A percentile compares a stretch with the other conserved stretches of the same genome.
phyloP scores from a whole-genome alignment of 495 filamentous ascomycete species.

The Xylaria longipes region DNA sequence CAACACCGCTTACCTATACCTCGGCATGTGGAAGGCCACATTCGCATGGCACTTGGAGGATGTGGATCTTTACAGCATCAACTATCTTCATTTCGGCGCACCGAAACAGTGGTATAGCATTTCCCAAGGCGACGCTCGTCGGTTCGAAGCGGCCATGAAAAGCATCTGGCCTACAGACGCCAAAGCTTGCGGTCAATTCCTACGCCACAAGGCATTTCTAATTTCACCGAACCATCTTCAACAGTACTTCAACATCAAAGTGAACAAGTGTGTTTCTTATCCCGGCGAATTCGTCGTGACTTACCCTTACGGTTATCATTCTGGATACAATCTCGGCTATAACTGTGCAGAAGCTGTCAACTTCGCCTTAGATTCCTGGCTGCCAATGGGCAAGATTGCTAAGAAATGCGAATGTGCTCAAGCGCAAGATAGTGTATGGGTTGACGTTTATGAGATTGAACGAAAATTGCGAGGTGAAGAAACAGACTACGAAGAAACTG shows the following conservation, averaged over 20 bases:
- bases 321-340: conserved; percentile 96
- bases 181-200: conserved; percentile 96
- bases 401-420: conserved; percentile 94
- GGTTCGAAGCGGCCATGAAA: conserved; percentile 95
- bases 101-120: conserved; percentile 99
- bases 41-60: conserved; percentile 99
- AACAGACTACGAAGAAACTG: conserved; percentile 87
- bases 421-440: conserved; percentile 93
- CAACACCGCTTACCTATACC: conserved; percentile 97
- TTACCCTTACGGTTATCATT: conserved; percentile 98
- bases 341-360: conserved; percentile 99
- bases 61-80: conserved; percentile 98
- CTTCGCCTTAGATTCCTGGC: conserved; percentile 93
- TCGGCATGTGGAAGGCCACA: conserved; percentile 99
- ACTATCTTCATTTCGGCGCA: conserved; percentile 98
- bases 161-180: conserved; percentile 93
- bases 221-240: conserved; percentile 89
- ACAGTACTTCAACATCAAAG: conserved; percentile 87
- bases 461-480: conserved; percentile 90
- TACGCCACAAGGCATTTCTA: conserved; percentile 97
- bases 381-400: conserved; percentile 94
- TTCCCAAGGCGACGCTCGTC: conserved; percentile 90
- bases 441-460: conserved; percentile 93
- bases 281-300: conserved; percentile 99
- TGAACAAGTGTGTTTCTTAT: conserved; percentile 94